These are phyloP conservation scores for Coemansia sp. DNA, from an alignment of 192 early-diverging fungal genomes.

Conservation along the genomic window DNA sequence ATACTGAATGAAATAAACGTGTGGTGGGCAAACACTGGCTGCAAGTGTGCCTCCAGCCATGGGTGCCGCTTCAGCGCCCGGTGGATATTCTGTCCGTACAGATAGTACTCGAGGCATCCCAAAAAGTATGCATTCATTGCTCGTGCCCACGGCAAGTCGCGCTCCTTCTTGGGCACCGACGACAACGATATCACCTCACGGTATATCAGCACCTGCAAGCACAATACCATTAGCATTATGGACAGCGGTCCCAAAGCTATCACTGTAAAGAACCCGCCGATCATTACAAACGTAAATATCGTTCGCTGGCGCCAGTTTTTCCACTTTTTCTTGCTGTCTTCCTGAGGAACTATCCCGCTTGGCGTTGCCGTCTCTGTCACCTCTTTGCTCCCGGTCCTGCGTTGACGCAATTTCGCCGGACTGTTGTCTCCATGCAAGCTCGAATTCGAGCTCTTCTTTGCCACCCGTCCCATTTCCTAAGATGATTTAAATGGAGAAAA, in stretches of 20 bases:
- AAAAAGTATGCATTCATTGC: constrained; percentile 94
- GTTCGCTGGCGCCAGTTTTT: constrained; percentile 80
- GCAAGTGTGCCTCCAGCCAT: constrained; percentile 79
- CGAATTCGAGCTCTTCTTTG: constrained; percentile 34
- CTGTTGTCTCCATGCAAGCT: constrained; percentile 22
- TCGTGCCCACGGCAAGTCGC: constrained; percentile 86
- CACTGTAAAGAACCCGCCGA: constrained; percentile 72
- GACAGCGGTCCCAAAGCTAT: constrained; percentile 77
- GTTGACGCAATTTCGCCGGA: constrained; percentile 41
- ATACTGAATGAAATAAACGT: constrained; percentile 89
- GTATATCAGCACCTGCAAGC: constrained; percentile 84
- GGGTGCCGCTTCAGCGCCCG: constrained; percentile 82
- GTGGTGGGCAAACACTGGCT: constrained; percentile 87
- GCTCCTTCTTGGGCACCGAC: constrained; percentile 74
- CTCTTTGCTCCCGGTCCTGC: constrained; percentile 29
- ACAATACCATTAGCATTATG: constrained; percentile 81
- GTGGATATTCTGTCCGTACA: constrained; percentile 92
- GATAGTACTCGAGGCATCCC: constrained; percentile 83
- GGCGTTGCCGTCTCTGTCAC: not conserved
- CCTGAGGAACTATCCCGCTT: constrained; percentile 24
- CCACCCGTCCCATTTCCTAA: constrained; percentile 19
- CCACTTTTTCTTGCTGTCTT: constrained; percentile 59
- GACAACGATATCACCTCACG: constrained; percentile 91
- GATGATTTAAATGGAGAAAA: not conserved
- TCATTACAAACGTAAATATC: constrained; percentile 87